A percentile compares a stretch with the other conserved stretches of the same genome.
phyloP scores from a whole-genome alignment of 345 rosid species.

The Excoecaria cochinchinensis region DNA sequence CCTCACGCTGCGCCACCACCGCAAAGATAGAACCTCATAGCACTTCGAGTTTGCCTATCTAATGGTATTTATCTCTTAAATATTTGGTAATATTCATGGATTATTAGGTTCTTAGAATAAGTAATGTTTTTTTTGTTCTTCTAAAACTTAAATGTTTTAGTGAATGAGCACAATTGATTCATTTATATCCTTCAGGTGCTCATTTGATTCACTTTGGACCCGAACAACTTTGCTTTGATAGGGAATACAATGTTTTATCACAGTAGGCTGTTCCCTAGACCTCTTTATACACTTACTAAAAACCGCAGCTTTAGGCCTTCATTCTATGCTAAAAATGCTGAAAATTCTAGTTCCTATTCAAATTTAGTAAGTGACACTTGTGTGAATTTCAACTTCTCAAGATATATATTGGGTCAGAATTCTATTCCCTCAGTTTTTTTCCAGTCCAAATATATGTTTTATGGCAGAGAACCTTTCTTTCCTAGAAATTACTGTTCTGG shows the following conservation, averaged over 20 bases:
- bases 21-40: too few species aligned
- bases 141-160: too few species aligned
- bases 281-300: conserved; percentile 33
- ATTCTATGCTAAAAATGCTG: conserved; percentile 18
- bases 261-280: conserved; percentile 31
- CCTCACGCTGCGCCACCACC: too few species aligned
- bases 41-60: too few species aligned
- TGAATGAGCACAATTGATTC: too few species aligned
- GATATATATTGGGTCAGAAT: conserved; percentile 24
- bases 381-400: conserved; percentile 18
- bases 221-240: too few species aligned
- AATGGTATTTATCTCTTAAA: too few species aligned
- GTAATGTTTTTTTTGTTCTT: too few species aligned
- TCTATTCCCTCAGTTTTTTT: conserved; percentile 16
- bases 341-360: conserved; percentile 21
- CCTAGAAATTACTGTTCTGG: conserved; percentile 54
- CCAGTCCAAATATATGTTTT: conserved; percentile 9
- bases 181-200: too few species aligned
- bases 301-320: conserved; percentile 27
- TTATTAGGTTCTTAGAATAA: too few species aligned
- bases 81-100: too few species aligned
- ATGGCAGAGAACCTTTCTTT: not conserved
- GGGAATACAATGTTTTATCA: conserved; percentile 19
- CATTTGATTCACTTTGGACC: too few species aligned
- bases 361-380: conserved; percentile 16